Percentiles rank a stretch among this genome's conserved stretches.
These are phyloP conservation scores for Zygotorulaspora mrakii DNA, from an alignment of 1,139 yeast genomes.

Conservation along the genomic window DNA sequence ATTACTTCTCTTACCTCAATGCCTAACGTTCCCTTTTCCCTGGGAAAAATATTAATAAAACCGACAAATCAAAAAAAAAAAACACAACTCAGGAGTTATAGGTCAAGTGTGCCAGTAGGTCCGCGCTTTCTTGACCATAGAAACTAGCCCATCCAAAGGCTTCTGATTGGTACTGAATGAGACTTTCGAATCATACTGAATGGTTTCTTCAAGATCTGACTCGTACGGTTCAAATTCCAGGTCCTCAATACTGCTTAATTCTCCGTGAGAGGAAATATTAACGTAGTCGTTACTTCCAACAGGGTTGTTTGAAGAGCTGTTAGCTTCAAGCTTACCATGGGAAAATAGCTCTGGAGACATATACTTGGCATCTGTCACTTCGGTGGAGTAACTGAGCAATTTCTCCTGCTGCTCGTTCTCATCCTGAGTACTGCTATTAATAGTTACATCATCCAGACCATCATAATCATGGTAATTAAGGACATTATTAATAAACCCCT, in stretches of 20 bases:
- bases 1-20: not conserved
- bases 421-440: slow-evolving; percentile 14
- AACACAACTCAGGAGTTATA: slow-evolving; percentile 6
- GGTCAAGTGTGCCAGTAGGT: slow-evolving; percentile 23
- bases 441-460: slow-evolving; percentile 22
- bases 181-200: slow-evolving; percentile 12
- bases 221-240: slow-evolving; percentile 19
- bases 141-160: slow-evolving; percentile 21
- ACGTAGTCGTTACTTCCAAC: slow-evolving; percentile 22
- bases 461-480: slow-evolving; percentile 16
- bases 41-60: not conserved
- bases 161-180: slow-evolving; percentile 11
- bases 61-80: slow-evolving; percentile 2
- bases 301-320: slow-evolving; percentile 7
- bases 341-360: slow-evolving; percentile 9
- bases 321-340: slow-evolving; percentile 2
- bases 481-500: slow-evolving; percentile 24
- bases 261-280: slow-evolving; percentile 28
- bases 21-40: not conserved
- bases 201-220: slow-evolving; percentile 15
- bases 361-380: slow-evolving; percentile 6
- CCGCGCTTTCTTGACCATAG: slow-evolving; percentile 23
- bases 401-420: slow-evolving; percentile 14
- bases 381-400: slow-evolving; percentile 11
- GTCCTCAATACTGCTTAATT: slow-evolving; percentile 28